Evolutionary conservation across 371 early-diverging fungal species (phyloP), one percentile per base, ranked within the genome.

Genomic region (Circinella umbellata): DNA sequence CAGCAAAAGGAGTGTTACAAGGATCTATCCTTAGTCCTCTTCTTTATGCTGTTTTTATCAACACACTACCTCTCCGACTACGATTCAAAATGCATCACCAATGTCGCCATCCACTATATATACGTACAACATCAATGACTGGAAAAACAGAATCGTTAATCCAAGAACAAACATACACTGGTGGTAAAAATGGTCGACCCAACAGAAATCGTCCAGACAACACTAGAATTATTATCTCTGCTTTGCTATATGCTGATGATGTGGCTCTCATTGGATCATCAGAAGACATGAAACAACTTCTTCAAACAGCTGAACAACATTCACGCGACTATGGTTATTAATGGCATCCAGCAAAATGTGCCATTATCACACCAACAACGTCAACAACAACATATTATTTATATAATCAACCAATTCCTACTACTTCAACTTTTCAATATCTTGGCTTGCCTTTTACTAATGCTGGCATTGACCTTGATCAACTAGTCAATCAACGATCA

Each of bases 1-100:
- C 72, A 18, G 20, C n/a, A 5, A 67, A 63, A 8, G 74, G 74
- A 13, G 74, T 77, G 14, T 70, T 74, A 3, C 75, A 77, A 69
- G 75, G 75, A 0, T 77, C 73, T 0, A 65, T 75, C n/a, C 68
- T 78, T n/a, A 67, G 67, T 17, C 75, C 79, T 1, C 66, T 69
- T 6, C 48, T 75, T 1, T 78, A 78, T 48, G 75, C 75, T 6
- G 39, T 71, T 2, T 79, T 71, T 48, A 74, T 76, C 34, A 68
- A 73, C n/a, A 34, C 38, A n/a, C 76, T 76, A 1, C 79, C 79
- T 8, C 18, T 20, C 1, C 5, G 35, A 1, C 47, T 74, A 0
- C 68, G 75, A 4, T 39, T 39, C 10, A 4, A 39, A 39, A 39
- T 39, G 39, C 39, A 39, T 10, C 10, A 39, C 39, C 1, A 3